Base-by-base conservation (phyloP, 768 basidiomycete genomes). In the Asterophora parasitica region DNA sequence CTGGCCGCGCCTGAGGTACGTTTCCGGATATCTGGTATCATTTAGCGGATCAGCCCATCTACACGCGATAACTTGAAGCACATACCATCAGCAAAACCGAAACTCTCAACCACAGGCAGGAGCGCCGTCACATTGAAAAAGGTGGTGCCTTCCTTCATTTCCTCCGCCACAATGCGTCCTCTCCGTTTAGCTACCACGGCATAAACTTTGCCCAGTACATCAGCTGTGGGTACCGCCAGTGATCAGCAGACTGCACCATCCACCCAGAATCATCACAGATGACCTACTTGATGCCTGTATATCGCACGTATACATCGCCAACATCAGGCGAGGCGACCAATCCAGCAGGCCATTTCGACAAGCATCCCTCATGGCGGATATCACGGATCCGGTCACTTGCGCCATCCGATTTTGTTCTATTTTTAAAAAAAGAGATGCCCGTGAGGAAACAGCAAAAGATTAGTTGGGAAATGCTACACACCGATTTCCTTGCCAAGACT, bases 301-400 rank as follows among this genome's bases (percentile, higher is more conserved):
- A 60, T 98, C 94, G 65, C 95, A 99, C 10, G 88, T 85, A 65
- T 99, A 99, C 92, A 98, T 98, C 0, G 96, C 96, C 56, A 99
- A 72, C 83, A 94, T 90, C 56, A 99, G 76, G 48, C 96, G 76
- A 11, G 96, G 96, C 1, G 94, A 97, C 96, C 96, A 99, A 65
- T 98, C 96, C 37, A 98, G 70, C 48, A 99, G 63, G 0, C 88
- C 93, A 54, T 83, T 86, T 50, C 89, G 79, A 62, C 93, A 98
- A 0, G 91, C 85, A 57, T 99, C 96, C 63, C 85, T 81, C 33
- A 91, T 83, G 3, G 84, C 78, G 3, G 96, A 88, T 53, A 95
- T 92, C 39, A 96, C 71, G 2, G 93, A 93, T 11, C 96, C 96
- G 1, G 87, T 83, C 19, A 93, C 81, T 59, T 94, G 93, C 0